A percentile compares a stretch with the other conserved stretches of the same genome.
These are phyloP conservation scores for Phylloboletellus chloephorus DNA, from an alignment of 1,284 basidiomycete species.

Conservation along the genomic window DNA sequence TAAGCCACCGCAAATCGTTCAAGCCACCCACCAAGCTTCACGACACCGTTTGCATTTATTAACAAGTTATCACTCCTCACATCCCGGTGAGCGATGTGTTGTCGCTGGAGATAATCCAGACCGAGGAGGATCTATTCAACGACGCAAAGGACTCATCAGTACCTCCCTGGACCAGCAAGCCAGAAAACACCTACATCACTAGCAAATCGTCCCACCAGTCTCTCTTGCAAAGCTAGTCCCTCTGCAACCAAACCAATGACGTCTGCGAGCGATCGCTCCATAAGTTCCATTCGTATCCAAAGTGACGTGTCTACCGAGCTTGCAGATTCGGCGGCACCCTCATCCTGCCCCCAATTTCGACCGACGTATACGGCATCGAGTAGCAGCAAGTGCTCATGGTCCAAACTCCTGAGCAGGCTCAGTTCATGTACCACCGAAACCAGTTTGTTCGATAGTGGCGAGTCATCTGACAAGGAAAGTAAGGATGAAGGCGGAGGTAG, in stretches of 20 bases:
- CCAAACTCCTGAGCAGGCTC: slow-evolving; percentile 46
- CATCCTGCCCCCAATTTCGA: slow-evolving; percentile 39
- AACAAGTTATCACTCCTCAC: slow-evolving; percentile 75
- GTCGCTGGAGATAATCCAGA: slow-evolving; percentile 55
- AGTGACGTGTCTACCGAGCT: slow-evolving; percentile 37
- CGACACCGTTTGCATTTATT: slow-evolving; percentile 56
- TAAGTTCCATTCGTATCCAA: slow-evolving; percentile 82
- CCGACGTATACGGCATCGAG: slow-evolving; percentile 69
- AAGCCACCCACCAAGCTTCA: slow-evolving; percentile 63
- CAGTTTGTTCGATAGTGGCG: slow-evolving; percentile 52
- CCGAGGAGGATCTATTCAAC: slow-evolving; percentile 51
- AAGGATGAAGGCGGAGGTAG: slow-evolving; percentile 41
- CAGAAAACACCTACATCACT: slow-evolving; percentile 54
- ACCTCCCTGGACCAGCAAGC: slow-evolving; percentile 1
- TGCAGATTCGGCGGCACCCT: slow-evolving; percentile 21
- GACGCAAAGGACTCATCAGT: background rate
- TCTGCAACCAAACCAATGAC: slow-evolving; percentile 56
- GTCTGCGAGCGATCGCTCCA: slow-evolving; percentile 79
- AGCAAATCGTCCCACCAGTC: slow-evolving; percentile 62
- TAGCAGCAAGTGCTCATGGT: slow-evolving; percentile 55
- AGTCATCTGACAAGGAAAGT: slow-evolving; percentile 17
- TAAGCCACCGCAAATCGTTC: background rate
- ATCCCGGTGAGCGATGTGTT: slow-evolving; percentile 70
- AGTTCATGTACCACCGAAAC: slow-evolving; percentile 57
- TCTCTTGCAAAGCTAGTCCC: slow-evolving; percentile 58